Base-by-base conservation (phyloP, 2,329 filamentous ascomycete genomes). In the Scolecobasidium constrictum region DNA sequence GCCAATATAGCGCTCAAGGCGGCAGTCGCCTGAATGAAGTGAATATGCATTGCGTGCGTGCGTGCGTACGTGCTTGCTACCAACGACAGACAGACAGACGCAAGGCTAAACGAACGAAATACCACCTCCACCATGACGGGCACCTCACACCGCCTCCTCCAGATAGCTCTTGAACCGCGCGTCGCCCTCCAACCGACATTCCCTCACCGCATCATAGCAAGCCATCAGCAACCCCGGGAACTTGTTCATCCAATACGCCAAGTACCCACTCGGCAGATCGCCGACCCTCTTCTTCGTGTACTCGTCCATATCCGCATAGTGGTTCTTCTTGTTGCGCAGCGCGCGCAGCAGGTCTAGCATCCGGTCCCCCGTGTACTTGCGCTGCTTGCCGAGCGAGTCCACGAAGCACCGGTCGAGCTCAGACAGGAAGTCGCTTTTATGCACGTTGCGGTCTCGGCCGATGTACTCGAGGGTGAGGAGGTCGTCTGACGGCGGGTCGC, bases 281-380 rank as follows among this genome's bases (percentile, higher is more conserved):
- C 86, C 87, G 0, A 94, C 84, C 52, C 73, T 70, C 39, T 69
- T 68, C 62, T 81, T 90, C 48, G 94, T 73, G 38, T 77, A 66
- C 12, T 88, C 83, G 5, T 84, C 75, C 85, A 98, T 90, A 59
- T 98, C 92, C 56, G 94, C 88, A 59, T 95, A 98, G 58, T 98
- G 92, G 50, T 96, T 94, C 54, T 84, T 85, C 74, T 98, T 98
- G 64, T 98, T 98, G 18, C 92, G 73, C 44, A 98, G 67, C 2
- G 90, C 92, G 2, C 92, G 76, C 16, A 98, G 66, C 17, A 98
- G 70, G 62, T 98, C 92, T 43, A 98, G 65, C 57, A 98, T 75
- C 37, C 78, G 76, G 2, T 77, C 74, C 1, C 88, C 88, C 0
- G 83, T 92, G 63, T 98, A 98, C 63, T 94, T 95, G 55, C 90